Conservation (phyloP, 2,329 filamentous ascomycete genomes). For the Aspergillus tamarii region DNA sequence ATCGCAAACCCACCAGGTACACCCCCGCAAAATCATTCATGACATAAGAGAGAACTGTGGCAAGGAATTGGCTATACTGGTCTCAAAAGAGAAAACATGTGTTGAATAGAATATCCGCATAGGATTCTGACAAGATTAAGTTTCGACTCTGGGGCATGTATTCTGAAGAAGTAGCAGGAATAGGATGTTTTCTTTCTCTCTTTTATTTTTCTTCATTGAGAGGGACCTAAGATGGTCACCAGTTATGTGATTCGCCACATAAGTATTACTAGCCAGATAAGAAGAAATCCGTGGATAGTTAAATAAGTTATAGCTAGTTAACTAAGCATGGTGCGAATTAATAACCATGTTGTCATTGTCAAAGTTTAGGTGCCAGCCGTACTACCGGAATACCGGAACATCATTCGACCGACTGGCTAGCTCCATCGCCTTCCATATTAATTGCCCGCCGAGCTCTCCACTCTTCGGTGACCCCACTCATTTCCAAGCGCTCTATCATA, state of each 20-base stretch:
- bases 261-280: neutral
- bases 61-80: neutral
- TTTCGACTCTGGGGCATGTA: no score
- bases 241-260: neutral
- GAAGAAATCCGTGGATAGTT: neutral
- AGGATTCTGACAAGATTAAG: neutral
- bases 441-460: neutral
- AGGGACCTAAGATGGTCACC: neutral
- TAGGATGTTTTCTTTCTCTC: neutral
- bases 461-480: neutral
- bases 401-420: neutral
- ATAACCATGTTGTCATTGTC: no score
- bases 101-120: neutral
- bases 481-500: constrained; percentile 1
- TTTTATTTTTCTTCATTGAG: neutral
- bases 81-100: no score
- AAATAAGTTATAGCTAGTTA: neutral
- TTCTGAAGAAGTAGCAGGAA: no score
- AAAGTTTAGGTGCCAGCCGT: no score
- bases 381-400: neutral
- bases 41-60: neutral
- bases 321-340: no score
- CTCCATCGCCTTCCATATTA: neutral
- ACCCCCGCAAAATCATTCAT: neutral
- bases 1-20: neutral